These are phyloP conservation scores for Podaxis carcinomalis DNA, from an alignment of 768 basidiomycete genomes.

Conservation along the genomic window DNA sequence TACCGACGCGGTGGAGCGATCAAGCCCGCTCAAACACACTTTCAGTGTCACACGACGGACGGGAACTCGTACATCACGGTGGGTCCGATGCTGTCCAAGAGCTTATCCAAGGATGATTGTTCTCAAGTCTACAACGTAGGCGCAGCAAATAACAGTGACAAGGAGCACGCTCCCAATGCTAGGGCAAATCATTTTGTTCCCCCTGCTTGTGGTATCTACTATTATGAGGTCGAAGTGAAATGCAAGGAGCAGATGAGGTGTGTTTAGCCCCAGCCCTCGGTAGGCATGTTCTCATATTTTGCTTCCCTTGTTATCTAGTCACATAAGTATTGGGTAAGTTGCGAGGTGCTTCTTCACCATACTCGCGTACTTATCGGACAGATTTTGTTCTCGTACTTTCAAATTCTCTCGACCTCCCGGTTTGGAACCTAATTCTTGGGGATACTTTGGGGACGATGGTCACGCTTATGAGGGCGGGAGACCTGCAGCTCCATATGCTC, in stretches of 20 bases:
- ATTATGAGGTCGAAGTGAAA: constrained; percentile 86
- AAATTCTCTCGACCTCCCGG: constrained; percentile 77
- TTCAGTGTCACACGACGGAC: constrained; percentile 64
- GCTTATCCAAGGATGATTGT: neutral
- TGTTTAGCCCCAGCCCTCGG: constrained; percentile 18
- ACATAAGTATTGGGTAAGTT: constrained; percentile 76
- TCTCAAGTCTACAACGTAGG: constrained; percentile 26
- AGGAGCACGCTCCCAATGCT: constrained; percentile 75
- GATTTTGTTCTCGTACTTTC: constrained; percentile 64
- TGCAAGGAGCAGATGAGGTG: constrained; percentile 81
- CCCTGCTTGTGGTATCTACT: constrained; percentile 85
- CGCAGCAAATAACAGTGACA: constrained; percentile 55
- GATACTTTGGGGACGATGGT: constrained; percentile 91
- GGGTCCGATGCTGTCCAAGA: constrained; percentile 10
- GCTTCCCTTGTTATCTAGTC: constrained; percentile 33
- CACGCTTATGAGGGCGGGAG: constrained; percentile 70
- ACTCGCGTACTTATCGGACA: constrained; percentile 21
- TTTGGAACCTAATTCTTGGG: constrained; percentile 85
- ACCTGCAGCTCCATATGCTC: constrained; percentile 70
- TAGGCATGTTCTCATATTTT: constrained; percentile 16
- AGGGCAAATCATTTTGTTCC: constrained; percentile 78
- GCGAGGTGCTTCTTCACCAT: constrained; percentile 1
- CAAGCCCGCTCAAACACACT: constrained; percentile 56
- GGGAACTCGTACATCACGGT: constrained; percentile 74
- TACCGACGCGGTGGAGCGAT: constrained; percentile 81